phyloP scores from a whole-genome alignment of 1,284 basidiomycete genomes.

The Rhodotorula sp. region DNA sequence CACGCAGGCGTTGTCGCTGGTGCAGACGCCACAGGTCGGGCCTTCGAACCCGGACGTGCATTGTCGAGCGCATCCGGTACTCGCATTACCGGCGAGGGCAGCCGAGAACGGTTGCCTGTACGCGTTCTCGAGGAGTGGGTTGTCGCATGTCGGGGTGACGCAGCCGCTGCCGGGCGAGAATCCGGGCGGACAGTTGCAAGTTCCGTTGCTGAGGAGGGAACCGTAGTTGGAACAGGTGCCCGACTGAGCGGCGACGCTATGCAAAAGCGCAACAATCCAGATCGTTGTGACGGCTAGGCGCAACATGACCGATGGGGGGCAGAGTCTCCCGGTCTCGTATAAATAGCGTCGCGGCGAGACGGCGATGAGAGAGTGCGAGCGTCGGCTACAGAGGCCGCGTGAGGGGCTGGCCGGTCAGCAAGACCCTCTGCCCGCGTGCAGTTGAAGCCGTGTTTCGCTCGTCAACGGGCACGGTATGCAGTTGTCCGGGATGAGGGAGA shows the following conservation, averaged over 20 bases:
- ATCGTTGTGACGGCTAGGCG: neutral
- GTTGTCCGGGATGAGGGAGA: neutral
- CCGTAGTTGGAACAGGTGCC: slow-evolving; percentile 24
- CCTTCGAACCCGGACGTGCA: slow-evolving; percentile 42
- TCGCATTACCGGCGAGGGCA: slow-evolving; percentile 18
- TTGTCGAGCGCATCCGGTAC: slow-evolving; percentile 32
- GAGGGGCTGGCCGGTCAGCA: neutral
- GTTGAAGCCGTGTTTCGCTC: too few relatives aligned
- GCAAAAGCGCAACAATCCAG: neutral
- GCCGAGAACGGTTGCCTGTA: slow-evolving; percentile 27
- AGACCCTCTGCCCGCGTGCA: too few relatives aligned
- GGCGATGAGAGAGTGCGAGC: neutral
- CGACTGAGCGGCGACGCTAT: neutral
- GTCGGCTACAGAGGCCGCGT: neutral
- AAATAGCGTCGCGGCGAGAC: neutral
- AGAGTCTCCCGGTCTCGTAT: neutral
- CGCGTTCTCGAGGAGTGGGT: slow-evolving; percentile 28
- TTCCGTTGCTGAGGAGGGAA: slow-evolving; percentile 10
- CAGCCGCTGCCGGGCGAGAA: slow-evolving; percentile 25
- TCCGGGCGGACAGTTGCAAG: slow-evolving; percentile 34
- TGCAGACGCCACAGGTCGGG: slow-evolving; percentile 40
- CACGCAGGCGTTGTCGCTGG: slow-evolving; percentile 27
- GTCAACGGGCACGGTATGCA: neutral
- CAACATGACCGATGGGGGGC: neutral
- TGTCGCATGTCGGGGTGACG: slow-evolving; percentile 26